phyloP scores from a whole-genome alignment of 106 monocot genomes.

The Dendrobium catenatum region DNA sequence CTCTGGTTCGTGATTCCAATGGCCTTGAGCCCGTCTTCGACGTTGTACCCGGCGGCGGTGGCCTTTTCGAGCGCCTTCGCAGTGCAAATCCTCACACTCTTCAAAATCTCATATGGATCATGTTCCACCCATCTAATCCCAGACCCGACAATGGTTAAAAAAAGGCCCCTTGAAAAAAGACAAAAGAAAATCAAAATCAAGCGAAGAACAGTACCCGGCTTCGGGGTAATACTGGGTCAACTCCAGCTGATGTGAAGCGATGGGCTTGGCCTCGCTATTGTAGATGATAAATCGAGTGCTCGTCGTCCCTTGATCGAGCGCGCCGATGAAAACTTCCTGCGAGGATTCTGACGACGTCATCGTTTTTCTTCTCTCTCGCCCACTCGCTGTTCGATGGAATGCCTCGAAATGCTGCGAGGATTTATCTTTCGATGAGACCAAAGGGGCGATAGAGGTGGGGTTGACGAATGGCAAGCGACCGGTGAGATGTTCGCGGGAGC shows the following conservation, averaged over 20 bases:
- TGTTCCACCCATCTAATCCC: conserved; percentile 81
- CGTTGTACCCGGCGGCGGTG: conserved; percentile 54
- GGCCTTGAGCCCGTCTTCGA: conserved; percentile 56
- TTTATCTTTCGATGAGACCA: not conserved
- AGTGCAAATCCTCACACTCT: conserved; percentile 68
- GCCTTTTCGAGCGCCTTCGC: conserved; percentile 82
- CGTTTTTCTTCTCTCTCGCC: not conserved
- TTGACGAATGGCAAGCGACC: not conserved
- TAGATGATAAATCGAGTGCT: conserved; percentile 87
- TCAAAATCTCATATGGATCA: conserved; percentile 77
- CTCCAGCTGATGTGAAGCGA: conserved; percentile 82
- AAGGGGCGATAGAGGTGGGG: not conserved
- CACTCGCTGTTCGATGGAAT: not conserved
- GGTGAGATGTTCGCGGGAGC: not conserved
- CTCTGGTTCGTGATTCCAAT: conserved; percentile 84
- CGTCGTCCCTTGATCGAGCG: conserved; percentile 87
- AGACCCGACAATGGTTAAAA: not conserved
- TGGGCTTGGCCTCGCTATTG: conserved; percentile 35
- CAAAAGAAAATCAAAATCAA: conserved; percentile 4
- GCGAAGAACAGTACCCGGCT: conserved; percentile 39
- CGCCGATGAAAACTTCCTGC: conserved; percentile 40
- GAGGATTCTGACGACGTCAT: conserved; percentile 11
- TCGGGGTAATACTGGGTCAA: conserved; percentile 89
- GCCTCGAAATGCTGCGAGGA: not conserved
- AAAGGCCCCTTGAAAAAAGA: not conserved